These are phyloP conservation scores for Mycena venus DNA, from an alignment of 768 basidiomycete genomes.

Conservation along the genomic window DNA sequence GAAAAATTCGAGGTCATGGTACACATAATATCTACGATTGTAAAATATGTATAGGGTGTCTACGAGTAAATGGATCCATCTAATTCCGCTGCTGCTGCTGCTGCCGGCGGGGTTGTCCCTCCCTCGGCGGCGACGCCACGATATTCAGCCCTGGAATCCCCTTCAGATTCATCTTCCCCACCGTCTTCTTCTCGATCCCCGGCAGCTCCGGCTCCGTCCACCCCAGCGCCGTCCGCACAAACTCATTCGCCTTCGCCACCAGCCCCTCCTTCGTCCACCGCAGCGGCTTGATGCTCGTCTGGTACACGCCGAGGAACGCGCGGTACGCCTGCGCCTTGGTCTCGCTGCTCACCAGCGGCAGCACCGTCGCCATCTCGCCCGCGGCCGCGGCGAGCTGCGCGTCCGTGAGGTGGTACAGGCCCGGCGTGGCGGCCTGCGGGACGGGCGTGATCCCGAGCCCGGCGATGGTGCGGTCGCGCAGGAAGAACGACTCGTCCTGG, in stretches of 20 bases:
- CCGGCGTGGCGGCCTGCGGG: conserved; percentile 37
- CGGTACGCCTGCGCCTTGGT: conserved; percentile 65
- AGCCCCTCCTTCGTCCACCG: conserved; percentile 54
- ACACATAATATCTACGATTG: background rate
- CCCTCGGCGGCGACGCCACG: conserved; percentile 4
- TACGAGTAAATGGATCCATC: background rate
- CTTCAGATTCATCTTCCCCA: conserved; percentile 65
- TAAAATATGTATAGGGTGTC: background rate
- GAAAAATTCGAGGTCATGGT: background rate
- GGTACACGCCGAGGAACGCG: conserved; percentile 72
- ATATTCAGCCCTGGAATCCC: conserved; percentile 48
- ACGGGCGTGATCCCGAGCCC: conserved; percentile 55
- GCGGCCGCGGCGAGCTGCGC: conserved; percentile 32
- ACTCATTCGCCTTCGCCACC: conserved; percentile 56
- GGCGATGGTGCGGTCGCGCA: conserved; percentile 53
- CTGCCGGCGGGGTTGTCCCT: background rate
- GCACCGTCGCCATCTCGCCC: conserved; percentile 37
- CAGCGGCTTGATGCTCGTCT: conserved; percentile 51
- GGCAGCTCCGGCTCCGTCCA: conserved; percentile 52
- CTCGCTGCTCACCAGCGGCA: conserved; percentile 51
- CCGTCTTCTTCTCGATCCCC: conserved; percentile 55
- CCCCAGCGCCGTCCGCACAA: conserved; percentile 51
- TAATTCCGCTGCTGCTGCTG: background rate
- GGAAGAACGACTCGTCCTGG: conserved; percentile 64
- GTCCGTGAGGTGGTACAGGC: conserved; percentile 12